Base-by-base conservation (phyloP, 306 rosid species). In the Acacia melanoxylon region DNA sequence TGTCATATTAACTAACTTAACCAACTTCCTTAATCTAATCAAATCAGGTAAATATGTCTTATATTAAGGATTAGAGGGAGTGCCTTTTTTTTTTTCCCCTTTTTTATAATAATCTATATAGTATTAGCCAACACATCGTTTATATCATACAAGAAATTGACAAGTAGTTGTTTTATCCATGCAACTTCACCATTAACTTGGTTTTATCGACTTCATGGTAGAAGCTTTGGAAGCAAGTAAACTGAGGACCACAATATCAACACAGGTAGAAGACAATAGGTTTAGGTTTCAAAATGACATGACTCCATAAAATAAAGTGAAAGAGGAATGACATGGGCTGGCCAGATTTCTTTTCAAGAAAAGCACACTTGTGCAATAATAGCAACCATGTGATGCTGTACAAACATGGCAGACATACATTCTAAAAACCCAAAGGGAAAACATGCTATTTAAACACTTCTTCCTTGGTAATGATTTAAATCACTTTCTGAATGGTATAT, bases 311-410 rank as follows among this genome's bases (percentile, higher is more conserved):
- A 56, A 56, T n/a, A 61, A 61, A 17, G 8, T 61, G 35, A 11
- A 24, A 27, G 33, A 10, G 8, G 22, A 13, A 65, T 7, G n/a
- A 27, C 9, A 14, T 29, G 22, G 46, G 46, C 72, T 33, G 27
- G 46, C 14, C 27, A 15, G 41, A 68, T 51, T 67, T 78, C 54
- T n/a, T 51, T 67, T 33, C 80, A 78, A 49, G 75, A 52, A 37
- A 68, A n/a, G 67, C 42, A 68, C 24, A 48, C 58, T 59, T 25
- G 10, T 15, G n/a, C 59, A 16, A 15, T 41, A 40, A 59, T 24
- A 45, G 29, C 52, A 15, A 41, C 41, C 40, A 15, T 20, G 70
- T 16, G 40, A 56, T 68, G 29, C 27, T 40, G 45, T 19, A 16
- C 29, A 52, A 40, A 25, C 31, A 24, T 69, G 4, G 41, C 17